Evolutionary conservation across 257 asterid species (phyloP), one percentile per base, ranked within the genome.

Genomic region (Dorcoceras hygrometricum): DNA sequence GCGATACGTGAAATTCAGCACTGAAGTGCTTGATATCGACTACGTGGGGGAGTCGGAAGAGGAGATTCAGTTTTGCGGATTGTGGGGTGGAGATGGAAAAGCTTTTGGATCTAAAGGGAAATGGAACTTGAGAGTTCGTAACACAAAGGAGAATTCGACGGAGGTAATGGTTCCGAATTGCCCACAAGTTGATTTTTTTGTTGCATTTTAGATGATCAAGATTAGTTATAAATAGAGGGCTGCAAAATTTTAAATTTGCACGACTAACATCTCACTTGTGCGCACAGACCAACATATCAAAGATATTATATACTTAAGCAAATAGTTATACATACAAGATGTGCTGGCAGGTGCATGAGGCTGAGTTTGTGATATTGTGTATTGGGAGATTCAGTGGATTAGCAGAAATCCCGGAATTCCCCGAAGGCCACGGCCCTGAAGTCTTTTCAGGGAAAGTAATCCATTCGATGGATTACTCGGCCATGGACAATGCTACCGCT

Each of bases 331-430:
- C 22, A 8, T 50, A 23, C 69, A 19, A 7, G 22, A 8, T 14
- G 23, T 54, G 8, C 67, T 71, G 32, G 20, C 53, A 86, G 94
- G 91, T 81, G 11, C 76, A 82, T 51, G 84, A 20, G 62, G 78
- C 78, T 0, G 91, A 84, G 26, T 88, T 88, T 74, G 79, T 88
- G 59, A 61, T 86, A 23, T 36, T 88, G 0, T 88, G 96, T 67
- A 72, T 62, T 5, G 96, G 96, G 68, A 84, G 87, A 68, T 88
- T 84, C 65, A 84, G 94, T 26, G 96, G 88, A 22, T 50, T 88
- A n/a, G 83, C 96, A 4, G 25, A 84, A 36, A 73, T 70, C 18
- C 96, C 94, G 4, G 77, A 81, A 19, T 88, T 84, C 19, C 67
- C 85, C 53, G 62, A 28, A 5, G 79, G 83, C 31, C 23, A 7